These are phyloP conservation scores for Thalassiosira livingstoniorum DNA, from an alignment of 352 stramenopile species.

Conservation along the genomic window DNA sequence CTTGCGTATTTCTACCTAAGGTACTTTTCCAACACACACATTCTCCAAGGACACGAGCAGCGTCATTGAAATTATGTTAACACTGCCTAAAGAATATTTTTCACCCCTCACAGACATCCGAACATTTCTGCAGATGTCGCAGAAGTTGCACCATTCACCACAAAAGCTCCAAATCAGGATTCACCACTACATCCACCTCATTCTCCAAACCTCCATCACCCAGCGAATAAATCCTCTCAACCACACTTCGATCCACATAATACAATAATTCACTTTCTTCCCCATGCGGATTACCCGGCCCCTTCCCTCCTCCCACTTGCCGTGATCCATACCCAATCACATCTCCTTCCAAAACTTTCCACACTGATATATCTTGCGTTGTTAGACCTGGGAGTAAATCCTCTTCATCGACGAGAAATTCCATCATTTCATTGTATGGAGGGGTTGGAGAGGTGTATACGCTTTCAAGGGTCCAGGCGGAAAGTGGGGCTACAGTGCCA, in stretches of 20 bases:
- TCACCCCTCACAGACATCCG: too few relatives aligned
- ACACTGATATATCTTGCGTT: constrained; percentile 29
- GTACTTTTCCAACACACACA: too few relatives aligned
- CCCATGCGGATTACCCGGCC: constrained; percentile 78
- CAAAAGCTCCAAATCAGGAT: constrained; percentile 71
- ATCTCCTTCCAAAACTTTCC: constrained; percentile 44
- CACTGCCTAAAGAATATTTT: too few relatives aligned
- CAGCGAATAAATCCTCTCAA: constrained; percentile 46
- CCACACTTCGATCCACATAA: constrained; percentile 71
- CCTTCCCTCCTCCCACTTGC: constrained; percentile 75
- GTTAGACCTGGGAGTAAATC: constrained; percentile 65
- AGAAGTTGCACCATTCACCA: too few relatives aligned
- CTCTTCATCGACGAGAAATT: constrained; percentile 78
- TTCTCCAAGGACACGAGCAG: too few relatives aligned
- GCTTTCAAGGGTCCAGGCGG: constrained; percentile 68
- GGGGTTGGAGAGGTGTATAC: constrained; percentile 50
- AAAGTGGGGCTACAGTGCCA: constrained; percentile 64
- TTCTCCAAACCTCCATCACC: constrained; percentile 26
- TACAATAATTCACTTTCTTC: constrained; percentile 83
- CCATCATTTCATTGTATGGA: constrained; percentile 65
- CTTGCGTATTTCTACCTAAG: too few relatives aligned
- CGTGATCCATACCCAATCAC: constrained; percentile 69
- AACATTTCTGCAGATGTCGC: too few relatives aligned
- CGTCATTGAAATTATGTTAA: too few relatives aligned
- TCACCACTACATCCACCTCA: constrained; percentile 57